Percentiles rank a stretch among this genome's conserved stretches.
Conservation (phyloP, 768 basidiomycete genomes). For the Podaxis sp. region DNA sequence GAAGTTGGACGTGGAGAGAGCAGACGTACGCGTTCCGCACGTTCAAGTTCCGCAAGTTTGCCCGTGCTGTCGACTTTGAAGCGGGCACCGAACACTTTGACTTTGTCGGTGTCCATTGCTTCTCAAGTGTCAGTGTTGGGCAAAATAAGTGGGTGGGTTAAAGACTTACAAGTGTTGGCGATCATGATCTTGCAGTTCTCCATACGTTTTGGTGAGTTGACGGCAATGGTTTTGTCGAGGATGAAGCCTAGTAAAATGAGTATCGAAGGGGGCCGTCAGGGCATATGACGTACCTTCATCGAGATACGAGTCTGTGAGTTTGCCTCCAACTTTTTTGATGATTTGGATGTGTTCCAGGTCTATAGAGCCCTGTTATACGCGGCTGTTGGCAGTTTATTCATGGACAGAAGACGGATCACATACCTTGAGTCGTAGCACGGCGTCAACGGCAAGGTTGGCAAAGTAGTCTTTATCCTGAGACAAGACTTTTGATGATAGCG, state of each 20-base stretch:
- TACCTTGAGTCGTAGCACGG: conserved; percentile 89
- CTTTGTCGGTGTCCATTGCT: conserved; percentile 99
- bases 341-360: conserved; percentile 98
- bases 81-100: conserved; percentile 97
- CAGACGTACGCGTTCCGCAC: conserved; percentile 77
- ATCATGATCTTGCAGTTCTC: conserved; percentile 96
- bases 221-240: conserved; percentile 92
- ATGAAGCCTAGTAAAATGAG: conserved; percentile 73
- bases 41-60: conserved; percentile 96
- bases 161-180: conserved; percentile 88
- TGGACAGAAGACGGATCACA: neutral
- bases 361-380: conserved; percentile 74
- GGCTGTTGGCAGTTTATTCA: neutral
- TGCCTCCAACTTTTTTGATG: conserved; percentile 99
- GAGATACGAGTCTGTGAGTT: conserved; percentile 96
- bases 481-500: conserved; percentile 93
- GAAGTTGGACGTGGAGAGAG: neutral
- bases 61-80: conserved; percentile 95
- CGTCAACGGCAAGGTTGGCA: conserved; percentile 95
- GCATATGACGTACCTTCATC: conserved; percentile 71
- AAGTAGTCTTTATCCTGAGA: conserved; percentile 98
- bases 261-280: neutral
- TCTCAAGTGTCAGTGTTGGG: conserved; percentile 5
- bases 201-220: conserved; percentile 92
- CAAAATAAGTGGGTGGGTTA: neutral